Base-by-base conservation (phyloP, 2,329 filamentous ascomycete genomes). In the Pseudovirgaria hyperparasitica region DNA sequence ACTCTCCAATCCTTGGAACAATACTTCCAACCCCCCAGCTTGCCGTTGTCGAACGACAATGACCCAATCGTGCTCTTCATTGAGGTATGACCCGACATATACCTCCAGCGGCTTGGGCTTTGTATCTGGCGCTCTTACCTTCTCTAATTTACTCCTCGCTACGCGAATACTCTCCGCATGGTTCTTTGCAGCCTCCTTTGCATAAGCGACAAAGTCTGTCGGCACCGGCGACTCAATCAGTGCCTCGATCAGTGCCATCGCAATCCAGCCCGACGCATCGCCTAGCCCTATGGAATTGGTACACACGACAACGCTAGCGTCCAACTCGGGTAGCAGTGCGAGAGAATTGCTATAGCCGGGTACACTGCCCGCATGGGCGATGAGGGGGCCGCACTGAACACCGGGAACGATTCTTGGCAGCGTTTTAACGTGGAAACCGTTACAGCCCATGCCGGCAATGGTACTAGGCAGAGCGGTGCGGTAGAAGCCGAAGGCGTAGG, bases 51-150 rank as follows among this genome's bases (percentile, higher is more conserved):
- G 8, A 8, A 20, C 19, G n/a, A 8, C 19, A 8, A 20, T 20
- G 19, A 20, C 19, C 19, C 19, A 20, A 8, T n/a, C n/a, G 19
- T n/a, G 19, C 19, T 20, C n/a, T n/a, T 20, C 19, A n/a, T 20
- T n/a, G n/a, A 8, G 19, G n/a, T 20, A 20, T 20, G 8, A 8
- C 8, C 19, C 19, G 19, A 20, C 19, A n/a, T 20, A 20, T 8
- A 8, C 19, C 19, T 20, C 19, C n/a, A 8, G 8, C 8, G 19
- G n/a, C 19, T n/a, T 8, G 8, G 19, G 19, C 19, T 8, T n/a
- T 8, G 19, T n/a, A n/a, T n/a, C 19, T 8, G 19, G 8, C n/a
- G 19, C n/a, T n/a, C 19, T 8, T n/a, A n/a, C 19, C 19, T 8
- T n/a, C 19, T 20, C 19, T 8, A 20, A n/a, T n/a, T 20, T 20